Conservation (phyloP, 352 stramenopile species). For the Globisporangium megalacanthum region DNA sequence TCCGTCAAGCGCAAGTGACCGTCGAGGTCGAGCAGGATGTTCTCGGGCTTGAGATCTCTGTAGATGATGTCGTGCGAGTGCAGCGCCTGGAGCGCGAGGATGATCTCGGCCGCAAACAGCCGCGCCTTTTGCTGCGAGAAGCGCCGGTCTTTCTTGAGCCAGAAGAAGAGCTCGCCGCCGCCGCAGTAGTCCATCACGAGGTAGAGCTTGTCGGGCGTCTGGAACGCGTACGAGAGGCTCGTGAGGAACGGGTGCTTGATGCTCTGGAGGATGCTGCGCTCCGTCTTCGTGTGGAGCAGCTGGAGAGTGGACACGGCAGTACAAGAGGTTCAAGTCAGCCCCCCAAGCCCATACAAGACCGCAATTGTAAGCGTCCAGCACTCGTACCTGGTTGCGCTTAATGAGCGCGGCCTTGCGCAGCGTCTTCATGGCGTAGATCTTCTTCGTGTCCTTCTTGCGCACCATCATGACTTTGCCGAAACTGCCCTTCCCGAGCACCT, state of each 20-base stretch:
- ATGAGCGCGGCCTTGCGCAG: slow-evolving; percentile 91
- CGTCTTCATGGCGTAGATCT: slow-evolving; percentile 96
- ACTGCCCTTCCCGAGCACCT: slow-evolving; percentile 93
- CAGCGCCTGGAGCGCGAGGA: slow-evolving; percentile 89
- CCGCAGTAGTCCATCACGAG: slow-evolving; percentile 94
- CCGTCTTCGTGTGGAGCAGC: slow-evolving; percentile 91
- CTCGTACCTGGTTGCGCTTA: slow-evolving; percentile 85
- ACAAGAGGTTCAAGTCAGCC: neutral
- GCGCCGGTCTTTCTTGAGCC: slow-evolving; percentile 91
- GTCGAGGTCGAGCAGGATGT: slow-evolving; percentile 92
- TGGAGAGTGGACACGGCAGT: neutral
- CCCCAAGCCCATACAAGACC: neutral
- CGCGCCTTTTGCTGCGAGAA: slow-evolving; percentile 92
- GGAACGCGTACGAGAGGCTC: slow-evolving; percentile 83
- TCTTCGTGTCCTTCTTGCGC: slow-evolving; percentile 90
- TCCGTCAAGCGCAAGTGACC: slow-evolving; percentile 94
- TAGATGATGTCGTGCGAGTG: slow-evolving; percentile 96
- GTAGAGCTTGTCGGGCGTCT: slow-evolving; percentile 91
- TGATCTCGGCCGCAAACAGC: slow-evolving; percentile 92
- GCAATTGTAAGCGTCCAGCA: neutral
- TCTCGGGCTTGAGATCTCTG: slow-evolving; percentile 96
- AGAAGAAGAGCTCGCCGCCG: slow-evolving; percentile 94
- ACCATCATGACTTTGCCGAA: slow-evolving; percentile 97
- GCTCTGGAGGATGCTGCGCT: slow-evolving; percentile 90
- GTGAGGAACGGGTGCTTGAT: slow-evolving; percentile 92